Conservation (phyloP, 2,329 filamentous ascomycete genomes). For the Botryotinia globosa region DNA sequence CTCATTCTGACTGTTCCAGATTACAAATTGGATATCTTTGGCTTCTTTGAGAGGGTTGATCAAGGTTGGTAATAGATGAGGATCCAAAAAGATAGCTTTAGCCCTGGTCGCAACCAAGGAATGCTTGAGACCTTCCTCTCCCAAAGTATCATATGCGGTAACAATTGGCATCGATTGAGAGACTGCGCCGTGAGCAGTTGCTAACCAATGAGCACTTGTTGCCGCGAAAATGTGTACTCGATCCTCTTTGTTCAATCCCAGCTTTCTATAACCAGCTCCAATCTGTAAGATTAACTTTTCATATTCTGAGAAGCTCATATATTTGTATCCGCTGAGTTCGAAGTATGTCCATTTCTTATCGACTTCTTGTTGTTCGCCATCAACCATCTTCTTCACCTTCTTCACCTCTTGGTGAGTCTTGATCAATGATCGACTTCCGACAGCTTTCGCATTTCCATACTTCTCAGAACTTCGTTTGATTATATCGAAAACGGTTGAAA, state of each 20-base stretch:
- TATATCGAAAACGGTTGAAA: constrained; percentile 51
- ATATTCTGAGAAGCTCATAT: constrained; percentile 73
- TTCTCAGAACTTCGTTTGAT: constrained; percentile 62
- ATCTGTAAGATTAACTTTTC: constrained; percentile 64
- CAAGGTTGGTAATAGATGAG: constrained; percentile 65
- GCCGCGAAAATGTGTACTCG: constrained; percentile 76
- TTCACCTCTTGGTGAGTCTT: constrained; percentile 76
- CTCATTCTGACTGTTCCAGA: constrained; percentile 53
- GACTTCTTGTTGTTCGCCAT: constrained; percentile 72
- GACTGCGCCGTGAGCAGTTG: constrained; percentile 51
- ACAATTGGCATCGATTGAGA: constrained; percentile 90
- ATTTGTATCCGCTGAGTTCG: constrained; percentile 75
- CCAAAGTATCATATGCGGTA: constrained; percentile 90
- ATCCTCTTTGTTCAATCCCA: constrained; percentile 64
- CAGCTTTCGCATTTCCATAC: constrained; percentile 59
- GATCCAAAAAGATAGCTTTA: constrained; percentile 81
- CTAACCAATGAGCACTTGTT: constrained; percentile 54
- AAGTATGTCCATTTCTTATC: constrained; percentile 87
- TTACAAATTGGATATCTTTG: constrained; percentile 49
- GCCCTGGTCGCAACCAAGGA: constrained; percentile 78
- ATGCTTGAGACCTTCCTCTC: constrained; percentile 77
- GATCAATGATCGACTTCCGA: constrained; percentile 69
- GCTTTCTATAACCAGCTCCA: constrained; percentile 66
- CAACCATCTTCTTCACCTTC: constrained; percentile 81
- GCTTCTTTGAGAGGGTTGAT: constrained; percentile 57